Conservation (phyloP, 1,284 basidiomycete species). For the Ustilago hordei region DNA sequence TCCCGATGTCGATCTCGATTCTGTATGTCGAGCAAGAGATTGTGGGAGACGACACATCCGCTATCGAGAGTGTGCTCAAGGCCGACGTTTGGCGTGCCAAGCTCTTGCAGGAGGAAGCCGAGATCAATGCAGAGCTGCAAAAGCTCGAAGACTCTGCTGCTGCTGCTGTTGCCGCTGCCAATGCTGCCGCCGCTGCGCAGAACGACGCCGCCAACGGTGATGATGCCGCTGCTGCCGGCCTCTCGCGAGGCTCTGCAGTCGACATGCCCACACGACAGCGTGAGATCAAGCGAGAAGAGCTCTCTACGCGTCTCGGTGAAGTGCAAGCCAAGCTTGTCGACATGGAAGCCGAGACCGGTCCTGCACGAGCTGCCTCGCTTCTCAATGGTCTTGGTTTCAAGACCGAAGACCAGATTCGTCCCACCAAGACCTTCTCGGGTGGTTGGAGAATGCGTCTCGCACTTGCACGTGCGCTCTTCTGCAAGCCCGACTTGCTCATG, state of each 20-base stretch:
- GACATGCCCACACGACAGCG: slow-evolving; percentile 68
- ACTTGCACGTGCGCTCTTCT: slow-evolving; percentile 93
- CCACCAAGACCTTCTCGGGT: slow-evolving; percentile 86
- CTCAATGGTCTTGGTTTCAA: slow-evolving; percentile 93
- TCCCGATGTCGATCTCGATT: slow-evolving; percentile 85
- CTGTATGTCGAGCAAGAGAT: slow-evolving; percentile 96
- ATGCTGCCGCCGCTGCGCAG: slow-evolving; percentile 42
- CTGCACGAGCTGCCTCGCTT: slow-evolving; percentile 88
- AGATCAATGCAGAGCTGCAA: slow-evolving; percentile 61
- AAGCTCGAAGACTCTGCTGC: slow-evolving; percentile 59
- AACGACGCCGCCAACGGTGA: slow-evolving; percentile 26
- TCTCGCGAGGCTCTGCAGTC: slow-evolving; percentile 57
- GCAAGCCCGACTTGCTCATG: slow-evolving; percentile 75
- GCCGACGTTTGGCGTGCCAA: slow-evolving; percentile 69
- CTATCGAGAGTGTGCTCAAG: slow-evolving; percentile 92
- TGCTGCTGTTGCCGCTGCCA: slow-evolving; percentile 51
- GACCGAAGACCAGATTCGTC: slow-evolving; percentile 80
- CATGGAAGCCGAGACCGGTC: slow-evolving; percentile 98
- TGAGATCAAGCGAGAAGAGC: slow-evolving; percentile 77
- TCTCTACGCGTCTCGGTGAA: slow-evolving; percentile 85
- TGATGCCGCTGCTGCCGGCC: slow-evolving; percentile 36
- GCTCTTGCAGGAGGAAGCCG: slow-evolving; percentile 61
- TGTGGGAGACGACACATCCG: slow-evolving; percentile 87
- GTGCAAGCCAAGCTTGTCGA: slow-evolving; percentile 91
- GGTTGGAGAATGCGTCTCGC: slow-evolving; percentile 99